Conservation (phyloP, 2,329 filamentous ascomycete species). For the Exophiala sp. region DNA sequence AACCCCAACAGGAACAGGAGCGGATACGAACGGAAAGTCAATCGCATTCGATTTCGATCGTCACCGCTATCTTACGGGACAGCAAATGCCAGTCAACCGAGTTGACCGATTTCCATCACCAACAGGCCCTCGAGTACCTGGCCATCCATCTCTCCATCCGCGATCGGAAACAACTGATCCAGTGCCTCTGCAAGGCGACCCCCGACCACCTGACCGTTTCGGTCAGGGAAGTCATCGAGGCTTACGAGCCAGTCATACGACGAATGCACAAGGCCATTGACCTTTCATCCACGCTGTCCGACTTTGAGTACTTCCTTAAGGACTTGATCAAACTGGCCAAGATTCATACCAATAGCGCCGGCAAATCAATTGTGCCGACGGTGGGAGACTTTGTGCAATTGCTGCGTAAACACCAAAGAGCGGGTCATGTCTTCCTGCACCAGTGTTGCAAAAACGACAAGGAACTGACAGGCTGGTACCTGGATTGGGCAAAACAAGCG, state of each 20-base stretch:
- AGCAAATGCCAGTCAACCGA: conserved; percentile 35
- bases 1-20: conserved; percentile 53
- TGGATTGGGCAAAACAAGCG: conserved; percentile 54
- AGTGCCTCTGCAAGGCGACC: conserved; percentile 59
- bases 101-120: conserved; percentile 57
- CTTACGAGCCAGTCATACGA: conserved; percentile 70
- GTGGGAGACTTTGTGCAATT: conserved; percentile 68
- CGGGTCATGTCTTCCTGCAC: conserved; percentile 65
- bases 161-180: conserved; percentile 66
- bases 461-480: conserved; percentile 57
- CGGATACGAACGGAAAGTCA: conserved; percentile 53
- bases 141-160: conserved; percentile 63
- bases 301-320: conserved; percentile 61
- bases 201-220: conserved; percentile 68
- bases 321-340: conserved; percentile 60
- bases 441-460: conserved; percentile 63
- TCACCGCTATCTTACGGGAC: conserved; percentile 58
- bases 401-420: conserved; percentile 57
- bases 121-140: conserved; percentile 62
- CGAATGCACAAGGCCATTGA: conserved; percentile 65
- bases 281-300: conserved; percentile 61
- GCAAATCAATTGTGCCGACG: conserved; percentile 43
- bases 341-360: conserved; percentile 32
- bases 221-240: conserved; percentile 58
- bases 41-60: conserved; percentile 53